phyloP scores from a whole-genome alignment of 176 grass and related monocot genomes.

The Hyparrhenia diplandra region DNA sequence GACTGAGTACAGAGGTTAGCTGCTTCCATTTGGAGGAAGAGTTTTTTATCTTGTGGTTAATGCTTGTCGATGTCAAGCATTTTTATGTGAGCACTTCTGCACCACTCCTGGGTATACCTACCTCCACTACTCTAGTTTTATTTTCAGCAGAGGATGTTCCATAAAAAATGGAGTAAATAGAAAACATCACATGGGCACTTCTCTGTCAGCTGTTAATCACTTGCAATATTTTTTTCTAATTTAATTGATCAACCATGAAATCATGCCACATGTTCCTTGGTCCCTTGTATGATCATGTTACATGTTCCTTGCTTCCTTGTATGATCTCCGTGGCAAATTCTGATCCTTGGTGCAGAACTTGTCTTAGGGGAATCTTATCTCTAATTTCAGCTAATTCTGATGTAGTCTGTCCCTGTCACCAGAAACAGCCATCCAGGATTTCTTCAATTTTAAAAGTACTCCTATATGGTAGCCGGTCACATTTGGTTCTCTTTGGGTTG shows the following conservation, averaged over 20 bases:
- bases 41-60: not conserved
- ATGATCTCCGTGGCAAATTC: not conserved
- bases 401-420: not conserved
- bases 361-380: not conserved
- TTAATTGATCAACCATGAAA: conserved; percentile 7
- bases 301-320: not conserved
- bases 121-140: not conserved
- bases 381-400: conserved; percentile 2
- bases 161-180: not conserved
- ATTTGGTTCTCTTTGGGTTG: not conserved
- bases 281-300: not conserved
- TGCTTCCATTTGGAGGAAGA: not conserved
- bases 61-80: not conserved
- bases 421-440: not conserved
- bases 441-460: not conserved
- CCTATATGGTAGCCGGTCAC: not conserved
- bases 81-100: conserved; percentile 4
- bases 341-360: not conserved
- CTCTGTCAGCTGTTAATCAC: not conserved
- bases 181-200: conserved; percentile 17
- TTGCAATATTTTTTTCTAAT: conserved; percentile 1
- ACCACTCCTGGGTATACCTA: conserved; percentile 5
- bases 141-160: conserved; percentile 4
- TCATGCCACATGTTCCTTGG: conserved; percentile 14
- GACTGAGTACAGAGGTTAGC: not conserved